These are phyloP conservation scores for Pyracantha coccinea DNA, from an alignment of 331 rosid genomes.

Conservation along the genomic window DNA sequence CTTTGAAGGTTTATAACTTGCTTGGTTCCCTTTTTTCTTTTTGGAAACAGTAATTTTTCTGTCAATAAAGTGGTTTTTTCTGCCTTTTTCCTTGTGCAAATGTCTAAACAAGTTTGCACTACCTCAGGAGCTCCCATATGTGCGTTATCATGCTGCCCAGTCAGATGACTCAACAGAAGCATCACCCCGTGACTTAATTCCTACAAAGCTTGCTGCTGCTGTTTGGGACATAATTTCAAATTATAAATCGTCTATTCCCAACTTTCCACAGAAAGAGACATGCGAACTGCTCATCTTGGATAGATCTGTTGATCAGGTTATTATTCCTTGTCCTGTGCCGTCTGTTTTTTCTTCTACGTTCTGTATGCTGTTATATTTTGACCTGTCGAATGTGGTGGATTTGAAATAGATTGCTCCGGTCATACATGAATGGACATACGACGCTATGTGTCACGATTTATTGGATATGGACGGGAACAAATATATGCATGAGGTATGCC, in stretches of 20 bases:
- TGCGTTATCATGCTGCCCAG: slow-evolving; percentile 60
- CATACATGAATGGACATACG: slow-evolving; percentile 98
- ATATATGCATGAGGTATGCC: slow-evolving; percentile 61
- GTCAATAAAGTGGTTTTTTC: background rate
- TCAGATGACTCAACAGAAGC: slow-evolving; percentile 34
- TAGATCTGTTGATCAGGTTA: slow-evolving; percentile 90
- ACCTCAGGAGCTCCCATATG: slow-evolving; percentile 66
- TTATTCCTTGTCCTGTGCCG: background rate
- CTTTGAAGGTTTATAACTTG: slow-evolving; percentile 48
- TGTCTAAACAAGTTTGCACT: slow-evolving; percentile 7
- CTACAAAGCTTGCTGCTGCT: slow-evolving; percentile 68
- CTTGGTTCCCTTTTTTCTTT: background rate
- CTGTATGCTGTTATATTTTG: slow-evolving; percentile 7
- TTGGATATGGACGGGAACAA: slow-evolving; percentile 83
- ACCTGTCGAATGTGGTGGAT: slow-evolving; percentile 16
- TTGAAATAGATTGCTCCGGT: slow-evolving; percentile 77
- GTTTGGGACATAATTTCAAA: slow-evolving; percentile 66
- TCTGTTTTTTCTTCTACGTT: background rate
- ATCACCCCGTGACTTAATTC: slow-evolving; percentile 44
- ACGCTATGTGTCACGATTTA: slow-evolving; percentile 92
- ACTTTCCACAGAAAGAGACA: slow-evolving; percentile 78
- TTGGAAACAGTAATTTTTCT: background rate
- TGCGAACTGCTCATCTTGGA: slow-evolving; percentile 87
- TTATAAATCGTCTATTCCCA: slow-evolving; percentile 68
- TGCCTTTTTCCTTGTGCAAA: background rate